Percentiles rank a stretch among this genome's conserved stretches.
phyloP scores from a whole-genome alignment of 1,139 yeast species.

The Debaryomycetaceae sp. region DNA sequence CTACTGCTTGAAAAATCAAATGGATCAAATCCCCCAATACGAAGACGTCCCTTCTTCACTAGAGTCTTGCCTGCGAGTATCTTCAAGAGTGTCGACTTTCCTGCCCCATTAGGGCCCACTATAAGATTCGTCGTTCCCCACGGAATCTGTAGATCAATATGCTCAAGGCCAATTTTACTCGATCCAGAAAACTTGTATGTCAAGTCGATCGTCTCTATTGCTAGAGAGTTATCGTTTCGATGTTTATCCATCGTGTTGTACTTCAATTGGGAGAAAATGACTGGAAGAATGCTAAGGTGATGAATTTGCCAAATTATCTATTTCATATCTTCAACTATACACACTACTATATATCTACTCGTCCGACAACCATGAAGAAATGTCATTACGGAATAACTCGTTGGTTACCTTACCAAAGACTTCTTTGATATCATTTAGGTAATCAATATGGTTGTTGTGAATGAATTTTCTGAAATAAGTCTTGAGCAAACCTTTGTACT shows the following conservation, averaged over 20 bases:
- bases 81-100: slow-evolving; percentile 82
- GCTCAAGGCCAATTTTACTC: slow-evolving; percentile 64
- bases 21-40: slow-evolving; percentile 82
- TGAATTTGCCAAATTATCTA: background rate
- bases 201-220: slow-evolving; percentile 64
- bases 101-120: slow-evolving; percentile 96
- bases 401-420: slow-evolving; percentile 23
- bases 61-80: slow-evolving; percentile 89
- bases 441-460: slow-evolving; percentile 14
- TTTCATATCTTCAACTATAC: background rate
- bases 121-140: slow-evolving; percentile 74
- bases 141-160: slow-evolving; percentile 57
- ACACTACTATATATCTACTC: background rate
- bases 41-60: slow-evolving; percentile 64
- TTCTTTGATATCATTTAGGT: slow-evolving; percentile 19
- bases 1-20: slow-evolving; percentile 60
- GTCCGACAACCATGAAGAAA: slow-evolving; percentile 30
- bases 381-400: slow-evolving; percentile 24
- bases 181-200: slow-evolving; percentile 67
- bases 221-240: slow-evolving; percentile 22
- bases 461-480: slow-evolving; percentile 34
- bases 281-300: background rate
- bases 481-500: slow-evolving; percentile 42
- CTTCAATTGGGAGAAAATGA: no score
- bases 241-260: slow-evolving; percentile 3